phyloP scores from a whole-genome alignment of 345 rosid species.

The Arabis alpina region DNA sequence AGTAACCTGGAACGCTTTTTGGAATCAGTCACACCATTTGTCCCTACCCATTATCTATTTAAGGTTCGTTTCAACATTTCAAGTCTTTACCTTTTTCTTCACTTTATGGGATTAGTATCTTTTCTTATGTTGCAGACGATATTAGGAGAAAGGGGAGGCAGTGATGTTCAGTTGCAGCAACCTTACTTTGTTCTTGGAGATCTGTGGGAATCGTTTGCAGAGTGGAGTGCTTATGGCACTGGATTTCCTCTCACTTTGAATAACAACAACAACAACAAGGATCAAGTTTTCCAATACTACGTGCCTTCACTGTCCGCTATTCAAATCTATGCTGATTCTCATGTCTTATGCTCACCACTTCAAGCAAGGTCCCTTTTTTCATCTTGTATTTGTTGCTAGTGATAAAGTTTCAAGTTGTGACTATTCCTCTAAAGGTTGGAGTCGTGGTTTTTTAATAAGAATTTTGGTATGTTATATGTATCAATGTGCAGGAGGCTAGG shows the following conservation, averaged over 20 bases:
- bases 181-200: slow-evolving; percentile 69
- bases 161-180: slow-evolving; percentile 44
- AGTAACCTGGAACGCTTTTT: slow-evolving; percentile 61
- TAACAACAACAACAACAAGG: slow-evolving; percentile 32
- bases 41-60: slow-evolving; percentile 52
- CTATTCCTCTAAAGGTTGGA: neutral
- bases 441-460: neutral
- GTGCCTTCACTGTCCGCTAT: slow-evolving; percentile 75
- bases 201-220: slow-evolving; percentile 79
- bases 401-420: neutral
- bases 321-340: slow-evolving; percentile 58
- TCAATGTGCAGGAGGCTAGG: slow-evolving; percentile 47
- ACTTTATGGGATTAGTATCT: slow-evolving; percentile 6
- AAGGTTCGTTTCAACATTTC: slow-evolving; percentile 50
- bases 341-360: slow-evolving; percentile 46
- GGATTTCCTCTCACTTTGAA: slow-evolving; percentile 68
- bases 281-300: slow-evolving; percentile 72
- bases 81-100: neutral
- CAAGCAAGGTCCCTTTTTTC: slow-evolving; percentile 46
- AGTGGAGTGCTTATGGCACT: slow-evolving; percentile 88
- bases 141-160: slow-evolving; percentile 45
- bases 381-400: neutral
- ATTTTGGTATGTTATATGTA: neutral
- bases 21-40: slow-evolving; percentile 58
- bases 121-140: slow-evolving; percentile 45